These are phyloP conservation scores for Eucommia ulmoides DNA, from an alignment of 257 asterid genomes.

Conservation along the genomic window DNA sequence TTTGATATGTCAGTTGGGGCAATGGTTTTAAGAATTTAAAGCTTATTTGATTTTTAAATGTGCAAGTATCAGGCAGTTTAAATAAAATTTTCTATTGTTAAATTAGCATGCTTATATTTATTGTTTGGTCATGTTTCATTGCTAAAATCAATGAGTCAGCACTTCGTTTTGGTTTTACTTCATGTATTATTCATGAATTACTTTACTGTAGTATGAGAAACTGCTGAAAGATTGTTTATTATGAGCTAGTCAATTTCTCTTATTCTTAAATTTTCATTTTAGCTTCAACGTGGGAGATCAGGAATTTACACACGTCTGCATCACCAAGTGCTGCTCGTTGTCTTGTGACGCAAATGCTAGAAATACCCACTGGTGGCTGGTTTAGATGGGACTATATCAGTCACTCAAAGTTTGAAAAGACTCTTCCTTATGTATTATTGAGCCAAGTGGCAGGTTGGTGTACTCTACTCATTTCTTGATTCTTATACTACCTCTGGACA, in stretches of 20 bases:
- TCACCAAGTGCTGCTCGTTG: conserved; percentile 39
- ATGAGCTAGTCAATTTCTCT: conserved; percentile 7
- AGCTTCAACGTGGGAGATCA: conserved; percentile 98
- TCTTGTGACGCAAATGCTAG: conserved; percentile 78
- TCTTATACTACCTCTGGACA: too few species aligned
- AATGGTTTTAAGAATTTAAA: too few species aligned
- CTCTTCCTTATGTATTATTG: conserved; percentile 79
- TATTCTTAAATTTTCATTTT: conserved; percentile 17
- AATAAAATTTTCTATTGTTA: too few species aligned
- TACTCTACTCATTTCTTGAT: too few species aligned
- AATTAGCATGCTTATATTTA: background rate
- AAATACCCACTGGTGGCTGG: conserved; percentile 75
- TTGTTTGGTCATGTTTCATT: background rate
- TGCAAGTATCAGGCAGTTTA: too few species aligned
- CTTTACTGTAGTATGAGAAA: background rate
- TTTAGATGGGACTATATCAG: conserved; percentile 69
- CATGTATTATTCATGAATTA: background rate
- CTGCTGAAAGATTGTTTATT: background rate
- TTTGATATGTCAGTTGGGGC: too few species aligned
- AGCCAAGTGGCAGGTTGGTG: conserved; percentile 95
- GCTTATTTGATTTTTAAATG: too few species aligned
- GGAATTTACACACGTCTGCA: conserved; percentile 43
- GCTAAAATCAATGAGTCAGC: background rate
- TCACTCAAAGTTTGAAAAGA: conserved; percentile 62
- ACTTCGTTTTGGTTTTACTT: background rate